Base-by-base conservation (phyloP, 1,284 basidiomycete genomes). In the Meira nashicola region DNA sequence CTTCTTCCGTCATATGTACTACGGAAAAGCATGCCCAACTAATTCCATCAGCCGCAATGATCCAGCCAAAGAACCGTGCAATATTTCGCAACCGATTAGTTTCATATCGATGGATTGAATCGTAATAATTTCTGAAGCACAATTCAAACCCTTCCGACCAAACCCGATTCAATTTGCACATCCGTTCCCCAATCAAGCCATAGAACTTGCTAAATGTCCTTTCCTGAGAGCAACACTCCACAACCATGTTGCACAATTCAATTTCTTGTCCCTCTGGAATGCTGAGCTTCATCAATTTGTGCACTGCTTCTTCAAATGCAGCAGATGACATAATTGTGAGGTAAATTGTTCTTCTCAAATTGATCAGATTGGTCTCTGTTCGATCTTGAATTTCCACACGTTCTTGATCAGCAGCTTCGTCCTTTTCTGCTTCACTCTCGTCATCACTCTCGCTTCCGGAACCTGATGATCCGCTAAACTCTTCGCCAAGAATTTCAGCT, bases 191-290 rank as follows among this genome's bases (percentile, higher is more conserved):
- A 70, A 96, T 86, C 39, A 96, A 86, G 19, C 94, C 94, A 77
- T 94, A 98, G 82, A 96, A 98, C 43, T 86, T 90, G 10, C 89
- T 89, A 79, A 96, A 98, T 0, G 94, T 93, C 4, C 94, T 88
- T 79, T 98, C 94, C 82, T 98, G 94, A 2, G 94, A 98, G 78
- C 94, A 98, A 87, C 94, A 98, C 77, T 98, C 94, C 79, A 98
- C 89, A 62, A 98, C 85, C 94, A 98, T 98, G 83, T 98, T 97
- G 80, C 90, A 87, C 55, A 98, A 81, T 80, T 97, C 94, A 71
- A 92, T 89, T 89, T 97, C 94, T 78, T 94, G 86, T 0, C 93
- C 93, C 76, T 93, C 91, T 53, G 86, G 83, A 17, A 98, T 83
- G 66, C 94, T 88, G 28, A 98, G 86, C 80, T 95, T 96, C 71